Conservation (phyloP, 805 yeast genomes). For the Candida chilensis region DNA sequence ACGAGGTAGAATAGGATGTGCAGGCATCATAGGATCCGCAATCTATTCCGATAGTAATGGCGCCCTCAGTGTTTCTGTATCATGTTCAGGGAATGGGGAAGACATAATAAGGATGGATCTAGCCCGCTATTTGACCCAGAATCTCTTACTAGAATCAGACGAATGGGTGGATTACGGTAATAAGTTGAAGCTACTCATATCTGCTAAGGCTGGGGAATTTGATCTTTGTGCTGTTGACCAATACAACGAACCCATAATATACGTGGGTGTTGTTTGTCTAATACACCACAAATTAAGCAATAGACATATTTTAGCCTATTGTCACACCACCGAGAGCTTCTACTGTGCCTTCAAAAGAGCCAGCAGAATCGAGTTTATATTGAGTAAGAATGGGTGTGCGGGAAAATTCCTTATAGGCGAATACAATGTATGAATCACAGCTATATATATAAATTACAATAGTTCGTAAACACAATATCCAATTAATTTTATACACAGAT, state of each 20-base stretch:
- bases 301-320: constrained; percentile 11
- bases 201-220: not conserved
- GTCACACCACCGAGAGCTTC: constrained; percentile 24
- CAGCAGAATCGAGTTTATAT: not conserved
- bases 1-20: constrained; percentile 45
- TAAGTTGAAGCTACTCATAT: not conserved
- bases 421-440: not conserved
- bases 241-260: constrained; percentile 7
- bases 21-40: constrained; percentile 40
- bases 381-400: not conserved
- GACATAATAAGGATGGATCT: constrained; percentile 36
- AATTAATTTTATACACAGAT: constrained; percentile 4
- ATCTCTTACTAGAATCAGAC: too few relatives aligned
- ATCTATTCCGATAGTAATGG: constrained; percentile 13
- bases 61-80: constrained; percentile 15
- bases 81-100: constrained; percentile 52
- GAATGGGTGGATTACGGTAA: too few relatives aligned
- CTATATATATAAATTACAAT: constrained; percentile 1
- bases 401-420: not conserved
- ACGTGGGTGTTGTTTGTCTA: constrained; percentile 21
- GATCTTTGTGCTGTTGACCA: constrained; percentile 1
- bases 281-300: constrained; percentile 5
- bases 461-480: constrained; percentile 5
- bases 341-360: constrained; percentile 14
- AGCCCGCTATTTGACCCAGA: constrained; percentile 21